Base-by-base conservation (phyloP, 2,329 filamentous ascomycete genomes). In the Sphaerostilbella broomeana region DNA sequence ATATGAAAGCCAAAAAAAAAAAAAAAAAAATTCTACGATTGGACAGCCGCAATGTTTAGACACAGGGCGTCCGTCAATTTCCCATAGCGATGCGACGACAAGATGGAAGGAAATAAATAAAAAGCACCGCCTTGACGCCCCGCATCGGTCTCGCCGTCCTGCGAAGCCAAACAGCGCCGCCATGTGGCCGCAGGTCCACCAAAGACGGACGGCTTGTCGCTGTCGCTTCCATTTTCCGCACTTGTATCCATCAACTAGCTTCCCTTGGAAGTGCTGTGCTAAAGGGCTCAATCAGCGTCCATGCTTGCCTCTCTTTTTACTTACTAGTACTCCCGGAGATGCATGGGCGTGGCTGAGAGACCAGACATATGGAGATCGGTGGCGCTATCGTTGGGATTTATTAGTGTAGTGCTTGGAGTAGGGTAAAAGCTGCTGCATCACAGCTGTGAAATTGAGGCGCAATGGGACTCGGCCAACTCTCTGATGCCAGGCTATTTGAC, bases 91-190 rank as follows among this genome's bases (percentile, higher is more conserved):
- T n/a, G n/a, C n/a, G n/a, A n/a, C n/a, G n/a, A n/a, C n/a, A n/a
- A n/a, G n/a, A n/a, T n/a, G n/a, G n/a, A n/a, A n/a, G n/a, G 9
- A 35, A 15, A 24, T 19, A 18, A 6, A 19, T 13, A 16, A 31
- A 6, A 10, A 36, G 41, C 41, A 43, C 41, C 27, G 36, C 41
- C 41, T 40, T 43, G 36, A 41, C 35, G 41, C 39, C 41, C 37
- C 30, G 41, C 41, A 43, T 40, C 37, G 41, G 41, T 27, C 24
- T 40, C 37, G 31, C 41, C 36, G 36, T 40, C 19, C 29, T 33
- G 32, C 33, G 32, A 35, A 32, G 38, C 32, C n/a, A n/a, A n/a
- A n/a, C n/a, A 36, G 29, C 26, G 32, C 38, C 20, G 26, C 20
- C n/a, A 30, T 41, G 26, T n/a, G n/a, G n/a, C 38, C 24, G 21